Conservation (phyloP, 805 yeast genomes). For the Yarrowia porcina region DNA sequence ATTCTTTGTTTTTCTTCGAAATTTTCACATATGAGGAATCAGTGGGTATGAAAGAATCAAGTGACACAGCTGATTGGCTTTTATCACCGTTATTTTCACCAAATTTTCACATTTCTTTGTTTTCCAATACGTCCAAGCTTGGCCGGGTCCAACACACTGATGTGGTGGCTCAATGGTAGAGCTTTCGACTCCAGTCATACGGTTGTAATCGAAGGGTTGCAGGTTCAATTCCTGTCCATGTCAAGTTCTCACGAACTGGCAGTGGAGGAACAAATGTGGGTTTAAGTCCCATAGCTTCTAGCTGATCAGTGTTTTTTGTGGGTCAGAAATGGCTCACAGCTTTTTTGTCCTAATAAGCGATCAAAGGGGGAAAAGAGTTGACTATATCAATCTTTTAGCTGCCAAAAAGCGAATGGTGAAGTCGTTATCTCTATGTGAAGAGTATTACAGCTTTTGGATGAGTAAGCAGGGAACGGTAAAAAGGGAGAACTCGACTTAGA, state of each 20-base stretch:
- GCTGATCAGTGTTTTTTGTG: constrained; percentile 4
- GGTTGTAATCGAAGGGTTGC: constrained; percentile 63
- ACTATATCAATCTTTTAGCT: too few relatives aligned
- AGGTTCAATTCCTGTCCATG: constrained; percentile 81
- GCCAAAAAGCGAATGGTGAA: too few relatives aligned
- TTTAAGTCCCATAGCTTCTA: neutral
- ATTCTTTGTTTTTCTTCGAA: too few relatives aligned
- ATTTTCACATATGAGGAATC: too few relatives aligned
- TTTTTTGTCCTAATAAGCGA: neutral
- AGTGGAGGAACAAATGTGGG: constrained; percentile 1
- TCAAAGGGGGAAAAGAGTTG: neutral
- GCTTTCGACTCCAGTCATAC: constrained; percentile 64
- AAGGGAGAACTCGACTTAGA: neutral
- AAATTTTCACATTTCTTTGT: neutral
- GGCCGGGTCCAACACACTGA: neutral
- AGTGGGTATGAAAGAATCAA: too few relatives aligned
- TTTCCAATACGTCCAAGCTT: neutral
- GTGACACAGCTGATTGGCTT: too few relatives aligned
- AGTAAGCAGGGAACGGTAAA: neutral
- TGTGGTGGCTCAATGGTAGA: constrained; percentile 73
- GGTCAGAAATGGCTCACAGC: neutral
- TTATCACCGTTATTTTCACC: too few relatives aligned
- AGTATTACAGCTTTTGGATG: neutral
- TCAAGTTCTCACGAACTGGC: constrained; percentile 38
- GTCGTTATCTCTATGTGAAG: neutral